Evolutionary conservation across 352 stramenopile genomes (phyloP).

Genomic region (Globisporangium viniferum): DNA sequence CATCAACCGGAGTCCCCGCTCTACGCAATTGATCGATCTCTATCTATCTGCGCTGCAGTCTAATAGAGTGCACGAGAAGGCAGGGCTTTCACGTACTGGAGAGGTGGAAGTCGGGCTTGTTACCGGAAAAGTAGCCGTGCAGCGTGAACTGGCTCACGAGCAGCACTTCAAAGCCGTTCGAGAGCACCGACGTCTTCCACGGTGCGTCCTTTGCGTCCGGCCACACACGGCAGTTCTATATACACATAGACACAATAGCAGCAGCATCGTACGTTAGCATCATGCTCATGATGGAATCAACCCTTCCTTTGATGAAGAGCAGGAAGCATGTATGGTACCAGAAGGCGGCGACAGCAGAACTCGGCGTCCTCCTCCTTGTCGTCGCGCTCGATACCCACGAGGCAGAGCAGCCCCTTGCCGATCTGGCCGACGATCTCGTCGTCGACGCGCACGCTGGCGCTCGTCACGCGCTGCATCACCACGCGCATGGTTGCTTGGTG

Average conservation of each 20-base stretch:
- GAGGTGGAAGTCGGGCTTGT: conserved; percentile 87
- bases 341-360: conserved; percentile 71
- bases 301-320: background rate
- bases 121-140: conserved; percentile 73
- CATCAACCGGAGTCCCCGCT: no score
- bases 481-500: conserved; percentile 49
- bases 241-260: background rate
- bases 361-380: conserved; percentile 83
- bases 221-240: conserved; percentile 78
- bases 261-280: background rate
- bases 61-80: no score
- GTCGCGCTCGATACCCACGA: conserved; percentile 72
- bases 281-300: background rate
- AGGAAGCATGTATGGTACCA: conserved; percentile 34
- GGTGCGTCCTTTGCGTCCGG: conserved; percentile 45
- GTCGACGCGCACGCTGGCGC: conserved; percentile 74
- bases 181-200: conserved; percentile 71
- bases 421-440: conserved; percentile 73
- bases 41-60: no score
- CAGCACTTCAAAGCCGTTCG: conserved; percentile 70
- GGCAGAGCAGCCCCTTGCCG: conserved; percentile 69
- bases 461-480: conserved; percentile 80
- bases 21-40: no score
- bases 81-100: conserved; percentile 43
- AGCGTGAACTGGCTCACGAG: conserved; percentile 89